phyloP scores from a whole-genome alignment of 2,329 filamentous ascomycete species.

The Ophiostoma piceae region DNA sequence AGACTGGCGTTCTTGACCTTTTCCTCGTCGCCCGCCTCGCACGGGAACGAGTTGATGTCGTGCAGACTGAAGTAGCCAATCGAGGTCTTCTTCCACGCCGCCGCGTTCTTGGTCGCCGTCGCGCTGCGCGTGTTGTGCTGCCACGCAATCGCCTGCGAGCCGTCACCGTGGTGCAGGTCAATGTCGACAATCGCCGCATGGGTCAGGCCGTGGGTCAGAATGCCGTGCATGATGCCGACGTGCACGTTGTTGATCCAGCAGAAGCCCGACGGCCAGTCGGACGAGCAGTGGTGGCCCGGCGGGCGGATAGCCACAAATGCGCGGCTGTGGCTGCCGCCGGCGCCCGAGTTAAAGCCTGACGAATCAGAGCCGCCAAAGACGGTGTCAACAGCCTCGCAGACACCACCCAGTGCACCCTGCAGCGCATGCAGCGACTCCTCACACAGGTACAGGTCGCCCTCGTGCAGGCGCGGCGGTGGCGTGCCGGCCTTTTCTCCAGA shows the following conservation, averaged over 20 bases:
- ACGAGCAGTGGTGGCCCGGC: slow-evolving; percentile 92
- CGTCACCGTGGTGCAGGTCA: slow-evolving; percentile 86
- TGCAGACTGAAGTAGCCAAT: slow-evolving; percentile 97
- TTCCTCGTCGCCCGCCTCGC: slow-evolving; percentile 85
- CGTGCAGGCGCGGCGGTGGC: slow-evolving; percentile 39
- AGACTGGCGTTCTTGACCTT: slow-evolving; percentile 92
- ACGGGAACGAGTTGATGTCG: slow-evolving; percentile 98
- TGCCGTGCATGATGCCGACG: slow-evolving; percentile 88
- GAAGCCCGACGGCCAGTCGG: slow-evolving; percentile 84
- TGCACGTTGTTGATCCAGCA: slow-evolving; percentile 99
- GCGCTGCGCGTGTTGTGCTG: slow-evolving; percentile 58
- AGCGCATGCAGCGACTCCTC: slow-evolving; percentile 80
- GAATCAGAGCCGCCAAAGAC: slow-evolving; percentile 53
- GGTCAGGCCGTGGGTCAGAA: slow-evolving; percentile 76
- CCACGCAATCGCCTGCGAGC: slow-evolving; percentile 94
- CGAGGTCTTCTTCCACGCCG: slow-evolving; percentile 72
- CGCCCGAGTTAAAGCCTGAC: slow-evolving; percentile 31
- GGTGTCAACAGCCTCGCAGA: slow-evolving; percentile 85
- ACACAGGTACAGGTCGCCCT: slow-evolving; percentile 88
- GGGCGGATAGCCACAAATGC: slow-evolving; percentile 91
- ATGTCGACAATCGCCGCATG: slow-evolving; percentile 93
- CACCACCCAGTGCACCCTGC: slow-evolving; percentile 84
- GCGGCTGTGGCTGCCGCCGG: slow-evolving; percentile 44
- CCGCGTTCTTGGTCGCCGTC: slow-evolving; percentile 33
- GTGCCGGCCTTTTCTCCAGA: neutral